phyloP scores from a whole-genome alignment of 768 basidiomycete genomes.

The Mycena belliarum region DNA sequence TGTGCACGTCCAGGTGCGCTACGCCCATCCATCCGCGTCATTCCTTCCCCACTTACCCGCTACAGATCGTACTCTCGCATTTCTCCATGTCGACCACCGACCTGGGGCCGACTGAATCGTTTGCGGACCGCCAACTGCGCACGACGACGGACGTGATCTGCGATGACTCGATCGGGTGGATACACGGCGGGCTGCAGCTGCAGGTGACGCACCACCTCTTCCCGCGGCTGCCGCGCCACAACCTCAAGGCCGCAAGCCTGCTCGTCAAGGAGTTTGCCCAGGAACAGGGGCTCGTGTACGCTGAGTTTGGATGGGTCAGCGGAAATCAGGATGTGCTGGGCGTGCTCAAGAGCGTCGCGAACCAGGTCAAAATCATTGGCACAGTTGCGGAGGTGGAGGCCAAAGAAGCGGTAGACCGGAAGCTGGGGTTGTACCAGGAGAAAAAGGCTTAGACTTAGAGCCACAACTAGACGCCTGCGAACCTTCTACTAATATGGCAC shows the following conservation, averaged over 20 bases:
- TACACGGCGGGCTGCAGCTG: slow-evolving; percentile 97
- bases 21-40: background rate
- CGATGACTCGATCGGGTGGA: slow-evolving; percentile 75
- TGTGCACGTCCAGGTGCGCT: slow-evolving; percentile 85
- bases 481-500: too few relatives aligned
- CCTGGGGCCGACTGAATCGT: slow-evolving; percentile 88
- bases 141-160: slow-evolving; percentile 98
- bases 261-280: slow-evolving; percentile 87
- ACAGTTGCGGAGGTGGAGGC: slow-evolving; percentile 80
- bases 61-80: slow-evolving; percentile 94
- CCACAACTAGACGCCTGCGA: too few relatives aligned
- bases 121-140: slow-evolving; percentile 90
- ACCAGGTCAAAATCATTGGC: slow-evolving; percentile 82
- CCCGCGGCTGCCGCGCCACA: slow-evolving; percentile 93
- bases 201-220: slow-evolving; percentile 98
- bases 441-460: slow-evolving; percentile 9
- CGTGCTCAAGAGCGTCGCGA: slow-evolving; percentile 82
- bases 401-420: slow-evolving; percentile 59
- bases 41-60: background rate
- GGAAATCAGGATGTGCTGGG: slow-evolving; percentile 84
- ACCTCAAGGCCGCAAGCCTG: slow-evolving; percentile 77
- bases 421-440: slow-evolving; percentile 26
- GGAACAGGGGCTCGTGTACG: slow-evolving; percentile 83
- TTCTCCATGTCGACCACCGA: slow-evolving; percentile 94
- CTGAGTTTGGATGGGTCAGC: slow-evolving; percentile 86